phyloP scores from a whole-genome alignment of 1,139 yeast species.

The Candida smagusa region DNA sequence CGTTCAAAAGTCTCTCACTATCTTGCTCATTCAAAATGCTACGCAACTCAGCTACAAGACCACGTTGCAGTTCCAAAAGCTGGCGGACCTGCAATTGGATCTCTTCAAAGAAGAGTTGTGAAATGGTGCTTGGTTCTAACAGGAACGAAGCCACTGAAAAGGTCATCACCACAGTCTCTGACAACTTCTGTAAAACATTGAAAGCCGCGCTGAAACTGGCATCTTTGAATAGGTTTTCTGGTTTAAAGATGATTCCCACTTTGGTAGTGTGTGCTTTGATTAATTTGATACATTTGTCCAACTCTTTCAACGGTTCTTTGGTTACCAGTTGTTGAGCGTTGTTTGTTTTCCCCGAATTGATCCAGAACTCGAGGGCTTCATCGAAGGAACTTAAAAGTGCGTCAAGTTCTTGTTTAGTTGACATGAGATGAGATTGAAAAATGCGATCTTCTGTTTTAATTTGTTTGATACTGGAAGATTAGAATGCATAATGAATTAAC shows the following conservation, averaged over 20 bases:
- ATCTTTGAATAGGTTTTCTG: constrained; percentile 41
- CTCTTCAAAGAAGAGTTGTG: constrained; percentile 41
- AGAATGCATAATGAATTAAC: too few relatives aligned
- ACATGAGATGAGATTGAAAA: constrained; percentile 6
- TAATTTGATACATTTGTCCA: constrained; percentile 54
- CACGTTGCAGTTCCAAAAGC: constrained; percentile 24
- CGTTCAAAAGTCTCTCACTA: constrained; percentile 45
- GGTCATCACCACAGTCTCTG: constrained; percentile 42
- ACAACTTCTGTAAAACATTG: constrained; percentile 49
- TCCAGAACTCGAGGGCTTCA: constrained; percentile 38
- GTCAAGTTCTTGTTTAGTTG: constrained; percentile 19
- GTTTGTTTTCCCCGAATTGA: constrained; percentile 12
- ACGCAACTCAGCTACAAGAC: constrained; percentile 26
- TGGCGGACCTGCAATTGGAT: constrained; percentile 27
- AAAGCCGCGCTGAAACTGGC: constrained; percentile 41
- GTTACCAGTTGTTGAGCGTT: constrained; percentile 14
- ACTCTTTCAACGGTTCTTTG: constrained; percentile 49
- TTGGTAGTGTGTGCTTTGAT: constrained; percentile 79
- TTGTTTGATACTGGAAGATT: too few relatives aligned
- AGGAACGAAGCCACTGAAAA: constrained; percentile 42
- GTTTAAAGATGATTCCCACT: constrained; percentile 71
- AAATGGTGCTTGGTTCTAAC: constrained; percentile 30
- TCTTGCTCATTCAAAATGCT: constrained; percentile 20
- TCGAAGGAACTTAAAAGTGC: constrained; percentile 28
- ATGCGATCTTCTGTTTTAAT: too few relatives aligned